These are phyloP conservation scores for Yarrowia sp. DNA, from an alignment of 805 yeast genomes.

Conservation along the genomic window DNA sequence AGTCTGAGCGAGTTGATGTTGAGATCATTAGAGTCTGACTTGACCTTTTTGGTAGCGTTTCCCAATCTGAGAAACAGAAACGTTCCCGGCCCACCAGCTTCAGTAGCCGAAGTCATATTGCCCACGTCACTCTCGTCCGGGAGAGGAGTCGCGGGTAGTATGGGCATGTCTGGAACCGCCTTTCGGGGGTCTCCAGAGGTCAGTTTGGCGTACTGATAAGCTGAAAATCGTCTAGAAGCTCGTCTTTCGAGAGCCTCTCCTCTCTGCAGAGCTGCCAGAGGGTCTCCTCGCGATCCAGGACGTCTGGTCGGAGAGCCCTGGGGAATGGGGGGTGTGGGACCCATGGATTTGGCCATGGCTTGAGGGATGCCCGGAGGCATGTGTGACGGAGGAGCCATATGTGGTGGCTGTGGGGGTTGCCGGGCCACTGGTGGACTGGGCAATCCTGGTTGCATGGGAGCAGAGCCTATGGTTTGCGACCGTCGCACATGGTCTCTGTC, in stretches of 20 bases:
- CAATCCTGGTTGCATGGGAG: not conserved
- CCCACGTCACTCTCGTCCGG: constrained; percentile 14
- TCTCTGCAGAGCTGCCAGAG: constrained; percentile 72
- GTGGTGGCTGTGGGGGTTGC: not conserved
- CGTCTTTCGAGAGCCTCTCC: constrained; percentile 83
- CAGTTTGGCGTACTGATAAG: constrained; percentile 82
- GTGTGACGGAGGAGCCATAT: not conserved
- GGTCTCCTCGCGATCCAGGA: constrained; percentile 42
- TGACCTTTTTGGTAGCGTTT: constrained; percentile 24
- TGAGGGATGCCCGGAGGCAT: not conserved
- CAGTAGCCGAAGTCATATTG: constrained; percentile 28
- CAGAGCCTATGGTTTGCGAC: constrained; percentile 12
- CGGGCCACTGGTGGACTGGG: constrained; percentile 6
- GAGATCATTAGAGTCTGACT: constrained; percentile 37
- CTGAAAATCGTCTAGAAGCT: constrained; percentile 91
- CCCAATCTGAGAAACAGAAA: constrained; percentile 6
- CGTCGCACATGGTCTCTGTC: constrained; percentile 16
- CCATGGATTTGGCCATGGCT: not conserved
- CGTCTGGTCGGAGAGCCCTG: constrained; percentile 15
- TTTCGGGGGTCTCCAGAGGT: constrained; percentile 42
- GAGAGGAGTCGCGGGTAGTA: constrained; percentile 29
- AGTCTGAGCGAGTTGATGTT: constrained; percentile 47
- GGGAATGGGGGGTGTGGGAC: not conserved
- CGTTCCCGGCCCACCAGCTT: not conserved
- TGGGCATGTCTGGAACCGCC: constrained; percentile 32